phyloP scores from a whole-genome alignment of 805 yeast species.

The Yarrowia porcina region DNA sequence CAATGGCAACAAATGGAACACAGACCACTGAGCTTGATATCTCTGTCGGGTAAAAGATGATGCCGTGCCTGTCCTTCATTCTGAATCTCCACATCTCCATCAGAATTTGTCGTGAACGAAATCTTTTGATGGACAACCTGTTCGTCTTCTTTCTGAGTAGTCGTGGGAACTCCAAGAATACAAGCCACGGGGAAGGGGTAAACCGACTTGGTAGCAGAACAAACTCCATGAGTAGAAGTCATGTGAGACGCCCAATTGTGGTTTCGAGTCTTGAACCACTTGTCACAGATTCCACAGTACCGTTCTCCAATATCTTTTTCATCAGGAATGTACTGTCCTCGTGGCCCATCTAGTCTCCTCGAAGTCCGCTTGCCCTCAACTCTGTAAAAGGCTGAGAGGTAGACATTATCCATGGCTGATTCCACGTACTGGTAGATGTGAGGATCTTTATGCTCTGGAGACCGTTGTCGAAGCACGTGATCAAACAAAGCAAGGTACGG shows the following conservation, averaged over 20 bases:
- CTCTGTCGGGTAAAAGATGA: not conserved
- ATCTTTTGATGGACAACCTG: not conserved
- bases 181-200: not conserved
- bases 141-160: slow-evolving; percentile 10
- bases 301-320: slow-evolving; percentile 23
- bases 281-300: not conserved
- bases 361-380: not conserved
- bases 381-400: not conserved
- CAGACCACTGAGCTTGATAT: slow-evolving; percentile 7
- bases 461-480: not conserved
- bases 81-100: not conserved
- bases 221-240: slow-evolving; percentile 9
- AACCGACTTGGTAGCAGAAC: slow-evolving; percentile 1
- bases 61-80: not conserved
- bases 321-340: not conserved
- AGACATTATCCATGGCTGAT: not conserved
- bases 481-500: slow-evolving; percentile 4
- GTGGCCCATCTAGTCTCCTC: not conserved
- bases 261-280: slow-evolving; percentile 13
- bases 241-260: slow-evolving; percentile 16
- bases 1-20: not conserved
- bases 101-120: not conserved
- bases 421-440: not conserved
- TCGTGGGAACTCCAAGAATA: not conserved
- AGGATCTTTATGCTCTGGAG: not conserved